Evolutionary conservation across 2,329 filamentous ascomycete species (phyloP).

Genomic region (Phyllachora maydis): DNA sequence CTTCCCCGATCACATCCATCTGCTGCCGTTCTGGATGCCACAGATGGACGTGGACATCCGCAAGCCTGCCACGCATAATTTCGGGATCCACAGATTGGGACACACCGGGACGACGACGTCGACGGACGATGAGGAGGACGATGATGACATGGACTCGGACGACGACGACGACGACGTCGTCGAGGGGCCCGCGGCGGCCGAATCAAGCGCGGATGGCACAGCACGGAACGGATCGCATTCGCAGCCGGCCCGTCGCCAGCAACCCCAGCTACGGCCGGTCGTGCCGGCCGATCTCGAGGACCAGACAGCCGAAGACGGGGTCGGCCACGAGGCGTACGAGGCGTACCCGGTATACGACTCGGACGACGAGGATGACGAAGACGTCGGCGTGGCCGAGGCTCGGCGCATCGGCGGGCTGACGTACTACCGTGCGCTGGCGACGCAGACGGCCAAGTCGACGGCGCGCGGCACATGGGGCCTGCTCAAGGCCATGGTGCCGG

Average conservation of each 20-base stretch:
- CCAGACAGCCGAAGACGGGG: conserved; percentile 45
- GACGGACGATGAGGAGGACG: conserved; percentile 57
- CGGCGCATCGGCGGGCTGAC: conserved; percentile 54
- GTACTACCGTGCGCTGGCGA: conserved; percentile 43
- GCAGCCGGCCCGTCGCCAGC: too few species aligned
- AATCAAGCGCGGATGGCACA: conserved; percentile 17
- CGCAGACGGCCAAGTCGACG: conserved; percentile 19
- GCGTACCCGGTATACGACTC: conserved; percentile 86
- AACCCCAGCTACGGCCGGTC: conserved; percentile 15
- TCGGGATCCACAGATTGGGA: conserved; percentile 69
- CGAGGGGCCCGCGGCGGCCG: too few species aligned
- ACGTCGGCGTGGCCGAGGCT: conserved; percentile 61
- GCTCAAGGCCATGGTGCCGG: conserved; percentile 29
- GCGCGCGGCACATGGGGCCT: conserved; percentile 19
- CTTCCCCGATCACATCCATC: conserved; percentile 69
- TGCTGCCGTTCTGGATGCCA: conserved; percentile 92
- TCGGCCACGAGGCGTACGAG: conserved; percentile 38
- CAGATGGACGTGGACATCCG: conserved; percentile 97
- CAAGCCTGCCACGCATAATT: conserved; percentile 72
- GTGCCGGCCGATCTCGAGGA: conserved; percentile 55
- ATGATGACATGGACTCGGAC: conserved; percentile 50
- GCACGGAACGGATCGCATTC: too few species aligned
- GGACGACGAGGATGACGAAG: conserved; percentile 60
- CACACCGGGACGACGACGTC: conserved; percentile 60
- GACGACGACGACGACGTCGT: too few species aligned